Evolutionary conservation across 495 filamentous ascomycete genomes (phyloP), one percentile per base, ranked within the genome.

Genomic region (Talaromyces nanjingensis): DNA sequence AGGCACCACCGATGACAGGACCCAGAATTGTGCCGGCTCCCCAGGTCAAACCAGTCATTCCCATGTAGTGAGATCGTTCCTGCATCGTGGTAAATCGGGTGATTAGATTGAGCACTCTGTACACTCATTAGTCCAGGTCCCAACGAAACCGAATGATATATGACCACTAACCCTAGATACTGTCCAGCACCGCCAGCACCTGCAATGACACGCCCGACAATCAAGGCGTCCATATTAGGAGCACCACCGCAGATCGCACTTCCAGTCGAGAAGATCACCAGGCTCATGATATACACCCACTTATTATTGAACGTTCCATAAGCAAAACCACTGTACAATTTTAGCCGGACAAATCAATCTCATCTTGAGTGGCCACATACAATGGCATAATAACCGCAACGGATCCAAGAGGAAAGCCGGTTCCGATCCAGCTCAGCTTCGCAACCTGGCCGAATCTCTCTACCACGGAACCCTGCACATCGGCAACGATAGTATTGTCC

Each of bases 171-270:
- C 77, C 77, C 1, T 60, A 68, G 3, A 16, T 42, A 42, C 16
- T 42, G 39, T 42, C 39, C 39, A 42, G 39, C 39, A 5, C 73
- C 74, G 3, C 70, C 75, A 4, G 73, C 37, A 5, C 77, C 76
- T 20, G 54, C 73, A 59, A 83, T 70, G 20, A 75, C 82, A 29
- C 85, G 75, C 0, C 82, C 85, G 20, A 82, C 64, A 65, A 87
- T 83, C 27, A 86, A 61, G 24, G 77, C 76, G 57, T 81, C 76
- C 70, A 84, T 81, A 8, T 34, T 73, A 0, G 76, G 82, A 6
- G 85, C 83, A 0, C 73, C 79, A 29, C 83, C 84, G 65, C 84
- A 87, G 1, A 88, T 16, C 11, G 83, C 81, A 9, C 74, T 78
- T 0, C 80, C 84, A 20, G 68, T 71, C 45, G 80, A 72, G 66